These are phyloP conservation scores for Colletotrichum tanaceti DNA, from an alignment of 2,329 filamentous ascomycete genomes.

Conservation along the genomic window DNA sequence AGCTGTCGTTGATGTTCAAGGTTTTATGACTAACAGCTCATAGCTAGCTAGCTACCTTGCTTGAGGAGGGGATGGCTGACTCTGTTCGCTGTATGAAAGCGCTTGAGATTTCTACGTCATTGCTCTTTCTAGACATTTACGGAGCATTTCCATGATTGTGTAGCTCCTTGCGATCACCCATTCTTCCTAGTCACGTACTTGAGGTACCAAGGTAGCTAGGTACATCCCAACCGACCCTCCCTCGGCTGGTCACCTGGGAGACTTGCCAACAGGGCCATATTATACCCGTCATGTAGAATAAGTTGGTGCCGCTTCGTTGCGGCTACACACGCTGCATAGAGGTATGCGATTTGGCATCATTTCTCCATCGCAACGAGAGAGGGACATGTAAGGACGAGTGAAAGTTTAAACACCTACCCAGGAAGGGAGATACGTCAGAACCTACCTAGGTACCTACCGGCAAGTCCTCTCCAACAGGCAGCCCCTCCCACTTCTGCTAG, in stretches of 20 bases:
- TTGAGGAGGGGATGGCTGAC: not conserved
- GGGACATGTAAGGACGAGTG: not conserved
- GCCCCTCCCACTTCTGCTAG: slow-evolving; percentile 22
- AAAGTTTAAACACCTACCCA: not conserved
- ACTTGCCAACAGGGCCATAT: not conserved
- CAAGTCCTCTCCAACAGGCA: slow-evolving; percentile 15
- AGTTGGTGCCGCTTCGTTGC: not conserved
- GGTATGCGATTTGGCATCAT: too few relatives aligned
- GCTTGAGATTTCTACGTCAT: not conserved
- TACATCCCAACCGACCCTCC: slow-evolving; percentile 8
- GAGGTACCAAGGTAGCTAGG: slow-evolving; percentile 5
- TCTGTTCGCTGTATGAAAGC: not conserved
- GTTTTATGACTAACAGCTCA: not conserved
- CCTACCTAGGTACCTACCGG: not conserved
- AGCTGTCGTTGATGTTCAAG: slow-evolving; percentile 3
- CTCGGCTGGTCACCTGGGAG: slow-evolving; percentile 11
- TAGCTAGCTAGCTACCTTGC: slow-evolving; percentile 1
- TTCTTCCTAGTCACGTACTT: not conserved
- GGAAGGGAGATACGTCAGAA: slow-evolving; percentile 10
- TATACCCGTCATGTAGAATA: not conserved
- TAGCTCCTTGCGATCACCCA: not conserved
- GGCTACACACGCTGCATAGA: not conserved
- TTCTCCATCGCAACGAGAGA: not conserved
- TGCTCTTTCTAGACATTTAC: not conserved
- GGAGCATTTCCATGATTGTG: not conserved